Conservation (phyloP, 1,284 basidiomycete genomes). For the Bondarzewia mesenterica region DNA sequence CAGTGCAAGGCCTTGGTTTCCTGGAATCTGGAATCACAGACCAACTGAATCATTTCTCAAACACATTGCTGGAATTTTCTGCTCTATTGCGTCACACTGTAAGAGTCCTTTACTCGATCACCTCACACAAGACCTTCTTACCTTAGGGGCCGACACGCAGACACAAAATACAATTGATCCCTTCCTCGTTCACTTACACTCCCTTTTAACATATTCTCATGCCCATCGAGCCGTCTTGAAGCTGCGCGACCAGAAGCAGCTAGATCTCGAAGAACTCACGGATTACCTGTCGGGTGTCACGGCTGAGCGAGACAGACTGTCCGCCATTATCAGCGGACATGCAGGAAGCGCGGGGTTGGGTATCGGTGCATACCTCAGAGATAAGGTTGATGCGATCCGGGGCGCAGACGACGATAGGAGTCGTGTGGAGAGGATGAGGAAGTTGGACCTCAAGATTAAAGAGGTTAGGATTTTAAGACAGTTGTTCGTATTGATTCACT, state of each 20-base stretch:
- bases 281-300: constrained; percentile 91
- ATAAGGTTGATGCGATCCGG: constrained; percentile 84
- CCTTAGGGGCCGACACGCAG: constrained; percentile 29
- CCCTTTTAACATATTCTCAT: constrained; percentile 81
- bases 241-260: constrained; percentile 95
- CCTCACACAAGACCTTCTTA: background rate
- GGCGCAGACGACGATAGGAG: constrained; percentile 93
- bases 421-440: constrained; percentile 87
- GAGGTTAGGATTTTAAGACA: constrained; percentile 50
- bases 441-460: constrained; percentile 89
- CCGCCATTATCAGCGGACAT: constrained; percentile 76
- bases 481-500: background rate
- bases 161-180: constrained; percentile 84
- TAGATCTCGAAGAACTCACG: constrained; percentile 96
- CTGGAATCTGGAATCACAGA: constrained; percentile 98
- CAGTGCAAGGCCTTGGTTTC: constrained; percentile 94
- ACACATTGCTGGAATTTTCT: constrained; percentile 89
- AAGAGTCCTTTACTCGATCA: constrained; percentile 18
- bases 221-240: constrained; percentile 89
- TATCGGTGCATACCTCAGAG: constrained; percentile 87
- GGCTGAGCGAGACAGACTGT: constrained; percentile 85
- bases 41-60: constrained; percentile 92
- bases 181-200: constrained; percentile 84
- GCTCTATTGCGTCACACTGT: constrained; percentile 78
- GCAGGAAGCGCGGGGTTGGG: constrained; percentile 78